Evolutionary conservation across 441 rosid genomes (phyloP).

Genomic region (Populus hybrid): DNA sequence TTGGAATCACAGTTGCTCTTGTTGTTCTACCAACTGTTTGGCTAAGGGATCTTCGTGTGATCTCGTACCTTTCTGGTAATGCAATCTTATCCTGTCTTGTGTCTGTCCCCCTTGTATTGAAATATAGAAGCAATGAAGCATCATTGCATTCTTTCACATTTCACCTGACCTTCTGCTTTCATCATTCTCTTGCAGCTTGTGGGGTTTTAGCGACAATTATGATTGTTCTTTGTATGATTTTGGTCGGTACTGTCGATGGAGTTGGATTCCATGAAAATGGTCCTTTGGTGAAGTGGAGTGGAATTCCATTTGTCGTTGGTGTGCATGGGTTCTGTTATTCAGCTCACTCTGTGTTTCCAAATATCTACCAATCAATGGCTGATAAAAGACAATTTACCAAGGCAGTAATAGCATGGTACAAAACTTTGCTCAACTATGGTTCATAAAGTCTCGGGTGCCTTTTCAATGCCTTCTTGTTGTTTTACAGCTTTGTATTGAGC

Average conservation of each 20-base stretch:
- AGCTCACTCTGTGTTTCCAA: conserved; percentile 89
- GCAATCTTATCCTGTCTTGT: conserved; percentile 9
- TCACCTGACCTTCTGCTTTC: conserved; percentile 3
- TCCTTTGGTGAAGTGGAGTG: conserved; percentile 64
- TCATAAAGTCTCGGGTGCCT: background rate
- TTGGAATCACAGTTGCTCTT: conserved; percentile 70
- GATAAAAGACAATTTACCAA: conserved; percentile 67
- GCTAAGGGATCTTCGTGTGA: conserved; percentile 68
- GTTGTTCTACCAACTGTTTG: conserved; percentile 81
- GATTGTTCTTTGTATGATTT: conserved; percentile 51
- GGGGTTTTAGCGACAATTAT: conserved; percentile 71
- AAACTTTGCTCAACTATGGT: background rate
- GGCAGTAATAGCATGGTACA: conserved; percentile 56
- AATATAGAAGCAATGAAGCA: background rate
- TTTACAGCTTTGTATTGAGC: conserved; percentile 64
- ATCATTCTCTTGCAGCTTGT: conserved; percentile 50
- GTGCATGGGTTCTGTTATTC: conserved; percentile 74
- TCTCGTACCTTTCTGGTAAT: conserved; percentile 84
- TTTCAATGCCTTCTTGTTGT: background rate
- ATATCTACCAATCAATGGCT: conserved; percentile 94
- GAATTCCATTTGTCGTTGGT: conserved; percentile 82
- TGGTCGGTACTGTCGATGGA: conserved; percentile 54
- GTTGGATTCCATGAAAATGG: conserved; percentile 71
- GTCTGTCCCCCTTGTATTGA: background rate
- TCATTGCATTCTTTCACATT: background rate